A percentile compares a stretch with the other conserved stretches of the same genome.
phyloP scores from a whole-genome alignment of 805 yeast species.

The Saccharomycopsis selenospora region DNA sequence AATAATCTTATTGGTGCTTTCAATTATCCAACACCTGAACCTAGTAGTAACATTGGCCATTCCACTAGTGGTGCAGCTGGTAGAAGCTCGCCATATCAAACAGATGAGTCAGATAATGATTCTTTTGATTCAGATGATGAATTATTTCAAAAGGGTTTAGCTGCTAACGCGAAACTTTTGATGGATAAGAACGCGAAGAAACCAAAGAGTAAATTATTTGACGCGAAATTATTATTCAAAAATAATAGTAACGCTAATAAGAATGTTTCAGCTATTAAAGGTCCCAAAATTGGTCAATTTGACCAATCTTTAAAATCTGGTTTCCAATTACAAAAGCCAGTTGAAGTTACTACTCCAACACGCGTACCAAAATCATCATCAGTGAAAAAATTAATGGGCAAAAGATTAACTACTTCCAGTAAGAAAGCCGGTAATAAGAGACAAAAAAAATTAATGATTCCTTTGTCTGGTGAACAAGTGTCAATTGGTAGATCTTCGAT shows the following conservation, averaged over 20 bases:
- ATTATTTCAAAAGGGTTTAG: neutral
- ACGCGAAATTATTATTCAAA: neutral
- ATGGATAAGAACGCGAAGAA: neutral
- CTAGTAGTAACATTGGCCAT: constrained; percentile 12
- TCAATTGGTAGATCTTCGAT: constrained; percentile 47
- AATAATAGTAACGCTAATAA: neutral
- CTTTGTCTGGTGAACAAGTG: constrained; percentile 29
- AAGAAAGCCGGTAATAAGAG: constrained; percentile 15
- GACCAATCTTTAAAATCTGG: constrained; percentile 7
- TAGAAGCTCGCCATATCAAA: constrained; percentile 16
- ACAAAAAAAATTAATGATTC: constrained; percentile 31
- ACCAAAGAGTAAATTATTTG: no score
- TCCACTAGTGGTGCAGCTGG: constrained; percentile 6
- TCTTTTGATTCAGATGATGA: neutral
- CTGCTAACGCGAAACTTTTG: neutral
- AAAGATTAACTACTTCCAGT: neutral
- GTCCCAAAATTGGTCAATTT: constrained; percentile 17
- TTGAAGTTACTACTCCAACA: constrained; percentile 5
- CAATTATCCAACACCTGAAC: constrained; percentile 19
- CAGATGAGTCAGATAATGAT: constrained; percentile 5
- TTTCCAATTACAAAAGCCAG: constrained; percentile 6
- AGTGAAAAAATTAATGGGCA: constrained; percentile 10
- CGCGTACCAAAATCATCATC: constrained; percentile 2
- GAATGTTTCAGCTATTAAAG: neutral
- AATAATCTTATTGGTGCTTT: no score